phyloP scores from a whole-genome alignment of 331 rosid species.

The Pyracantha coccinea region DNA sequence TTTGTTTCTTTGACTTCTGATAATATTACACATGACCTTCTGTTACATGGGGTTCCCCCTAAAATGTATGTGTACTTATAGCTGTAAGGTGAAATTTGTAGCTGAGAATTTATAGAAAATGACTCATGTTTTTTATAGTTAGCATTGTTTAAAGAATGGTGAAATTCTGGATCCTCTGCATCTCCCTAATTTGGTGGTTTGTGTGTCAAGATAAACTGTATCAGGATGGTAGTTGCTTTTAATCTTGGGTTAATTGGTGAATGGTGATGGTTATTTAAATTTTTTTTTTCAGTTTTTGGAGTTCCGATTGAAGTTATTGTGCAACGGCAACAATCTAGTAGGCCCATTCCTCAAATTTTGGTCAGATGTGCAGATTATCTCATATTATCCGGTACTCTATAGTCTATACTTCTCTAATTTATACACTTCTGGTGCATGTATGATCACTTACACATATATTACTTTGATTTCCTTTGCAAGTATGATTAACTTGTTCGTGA shows the following conservation, averaged over 20 bases:
- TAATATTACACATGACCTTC: not conserved
- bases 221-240: not conserved
- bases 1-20: not conserved
- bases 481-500: conserved; percentile 12
- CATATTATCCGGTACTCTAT: conserved; percentile 65
- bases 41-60: not conserved
- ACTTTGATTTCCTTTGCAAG: conserved; percentile 1
- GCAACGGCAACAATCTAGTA: conserved; percentile 69
- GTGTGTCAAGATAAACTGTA: not conserved
- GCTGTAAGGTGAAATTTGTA: not conserved
- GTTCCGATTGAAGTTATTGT: conserved; percentile 80
- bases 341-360: conserved; percentile 71
- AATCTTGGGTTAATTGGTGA: not conserved
- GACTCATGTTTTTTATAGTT: not conserved
- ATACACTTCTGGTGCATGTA: not conserved
- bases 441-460: not conserved
- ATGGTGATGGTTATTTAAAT: not conserved
- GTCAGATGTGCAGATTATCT: conserved; percentile 86
- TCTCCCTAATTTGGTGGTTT: conserved; percentile 1
- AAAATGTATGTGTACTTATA: not conserved
- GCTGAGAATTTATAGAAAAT: not conserved
- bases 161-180: not conserved
- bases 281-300: conserved; percentile 68
- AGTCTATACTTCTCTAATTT: not conserved
- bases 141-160: not conserved